A percentile compares a stretch with the other conserved stretches of the same genome.
phyloP scores from a whole-genome alignment of 2,329 filamentous ascomycete genomes.

The Calonectria pseudoreteaudii region DNA sequence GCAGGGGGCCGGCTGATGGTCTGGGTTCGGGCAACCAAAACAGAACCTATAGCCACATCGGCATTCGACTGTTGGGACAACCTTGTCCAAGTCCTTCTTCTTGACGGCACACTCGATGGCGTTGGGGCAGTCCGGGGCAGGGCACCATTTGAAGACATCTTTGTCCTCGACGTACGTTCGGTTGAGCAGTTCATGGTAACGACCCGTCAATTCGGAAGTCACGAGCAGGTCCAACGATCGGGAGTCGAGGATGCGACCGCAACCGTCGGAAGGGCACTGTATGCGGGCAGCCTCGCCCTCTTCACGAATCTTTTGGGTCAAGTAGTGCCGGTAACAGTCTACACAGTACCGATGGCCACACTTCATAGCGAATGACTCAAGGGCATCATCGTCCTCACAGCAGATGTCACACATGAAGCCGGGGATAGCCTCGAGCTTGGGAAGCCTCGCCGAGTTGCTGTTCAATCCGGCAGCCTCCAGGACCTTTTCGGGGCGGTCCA shows the following conservation, averaged over 20 bases:
- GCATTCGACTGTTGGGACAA: conserved; percentile 93
- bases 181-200: conserved; percentile 89
- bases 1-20: conserved; percentile 95
- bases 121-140: conserved; percentile 95
- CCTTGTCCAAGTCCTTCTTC: conserved; percentile 83
- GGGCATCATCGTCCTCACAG: conserved; percentile 83
- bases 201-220: conserved; percentile 63
- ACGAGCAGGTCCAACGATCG: conserved; percentile 86
- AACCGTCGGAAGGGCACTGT: conserved; percentile 89
- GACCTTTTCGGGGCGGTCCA: conserved; percentile 85
- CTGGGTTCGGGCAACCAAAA: conserved; percentile 89
- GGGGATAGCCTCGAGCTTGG: conserved; percentile 76
- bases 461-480: conserved; percentile 88
- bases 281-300: conserved; percentile 96
- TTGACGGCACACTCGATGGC: conserved; percentile 91
- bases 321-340: conserved; percentile 91
- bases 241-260: conserved; percentile 90
- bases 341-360: conserved; percentile 95
- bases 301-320: conserved; percentile 91
- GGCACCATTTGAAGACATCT: conserved; percentile 96
- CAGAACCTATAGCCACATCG: conserved; percentile 89
- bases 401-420: conserved; percentile 96
- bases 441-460: conserved; percentile 69
- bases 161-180: conserved; percentile 98
- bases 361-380: conserved; percentile 92